phyloP scores from a whole-genome alignment of 1,139 yeast genomes.

The Geotrichum phurueaensis region DNA sequence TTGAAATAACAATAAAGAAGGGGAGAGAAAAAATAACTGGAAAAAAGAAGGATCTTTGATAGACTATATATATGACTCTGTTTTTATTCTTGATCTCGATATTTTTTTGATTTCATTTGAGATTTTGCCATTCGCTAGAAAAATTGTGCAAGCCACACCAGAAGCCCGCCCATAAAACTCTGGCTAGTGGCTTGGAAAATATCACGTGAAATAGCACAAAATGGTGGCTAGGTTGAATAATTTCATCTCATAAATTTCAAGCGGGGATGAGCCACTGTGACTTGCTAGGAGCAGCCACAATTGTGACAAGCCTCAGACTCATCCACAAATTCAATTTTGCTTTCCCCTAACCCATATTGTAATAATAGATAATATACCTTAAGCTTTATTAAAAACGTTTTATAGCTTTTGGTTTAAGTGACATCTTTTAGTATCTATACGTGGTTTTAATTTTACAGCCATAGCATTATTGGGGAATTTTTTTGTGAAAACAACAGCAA shows the following conservation, averaged over 20 bases:
- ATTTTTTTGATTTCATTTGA: background rate
- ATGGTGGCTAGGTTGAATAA: background rate
- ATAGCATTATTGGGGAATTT: too few species aligned
- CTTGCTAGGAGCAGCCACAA: background rate
- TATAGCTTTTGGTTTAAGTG: too few species aligned
- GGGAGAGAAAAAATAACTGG: background rate
- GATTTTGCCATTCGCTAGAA: slow-evolving; percentile 2
- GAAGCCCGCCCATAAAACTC: background rate
- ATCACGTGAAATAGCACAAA: slow-evolving; percentile 16
- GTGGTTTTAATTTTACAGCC: too few species aligned
- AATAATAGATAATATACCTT: background rate
- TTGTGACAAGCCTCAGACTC: background rate
- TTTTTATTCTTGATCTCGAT: background rate
- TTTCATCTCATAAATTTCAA: background rate
- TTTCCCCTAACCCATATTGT: too few species aligned
- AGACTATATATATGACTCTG: background rate
- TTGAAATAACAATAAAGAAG: background rate
- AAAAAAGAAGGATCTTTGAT: background rate
- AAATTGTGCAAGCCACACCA: slow-evolving; percentile 12
- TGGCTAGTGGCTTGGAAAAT: slow-evolving; percentile 18
- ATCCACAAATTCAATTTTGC: background rate
- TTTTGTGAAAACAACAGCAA: too few species aligned
- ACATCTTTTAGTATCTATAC: too few species aligned
- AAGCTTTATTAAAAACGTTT: background rate
- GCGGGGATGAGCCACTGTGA: background rate